Evolutionary conservation across 352 stramenopile genomes (phyloP), one percentile per base, ranked within the genome.

Genomic region (Globisporangium nagaii): DNA sequence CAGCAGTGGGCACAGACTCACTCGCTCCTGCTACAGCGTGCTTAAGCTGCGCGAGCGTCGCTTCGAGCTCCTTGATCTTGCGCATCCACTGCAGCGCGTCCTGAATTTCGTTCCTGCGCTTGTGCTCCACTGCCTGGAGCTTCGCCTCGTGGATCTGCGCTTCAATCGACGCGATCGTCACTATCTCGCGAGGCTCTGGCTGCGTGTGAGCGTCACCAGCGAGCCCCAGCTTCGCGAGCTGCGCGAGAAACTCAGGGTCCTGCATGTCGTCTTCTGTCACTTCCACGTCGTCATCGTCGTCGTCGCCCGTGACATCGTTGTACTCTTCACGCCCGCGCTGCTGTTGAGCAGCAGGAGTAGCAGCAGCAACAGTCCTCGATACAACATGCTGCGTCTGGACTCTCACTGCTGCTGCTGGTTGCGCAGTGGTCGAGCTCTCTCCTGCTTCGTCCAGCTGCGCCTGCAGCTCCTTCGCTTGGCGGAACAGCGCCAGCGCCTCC

Each of bases 251-350:
- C 30, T 81, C 75, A 2, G 82, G 82, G 39, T 93, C 66, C 27
- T 76, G 43, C 78, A 93, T 86, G 39, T 93, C 82, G 35, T 88
- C 78, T 17, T 90, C 82, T 17, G 82, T 90, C 31, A 90, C 77
- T 53, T 90, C 69, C 12, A 89, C 62, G n/a, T 67, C 61, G 17
- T 20, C 34, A 22, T 73, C 56, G 19, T 65, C 28, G 15, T 62
- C 32, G 12, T 75, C 65, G 28, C 64, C 58, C 24, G 9, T 39
- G 11, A 72, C 59, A 43, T 63, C 32, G 2, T 50, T 30, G 11
- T 50, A 44, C n/a, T 32, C 15, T 32, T 47, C 36, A 25, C 15
- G 36, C n/a, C 22, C n/a, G 15, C 36, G 36, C 36, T 47, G n/a
- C n/a, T n/a, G n/a, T n/a, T n/a, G n/a, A n/a, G n/a, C 11, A 0